A percentile compares a stretch with the other conserved stretches of the same genome.
Conservation (phyloP, 2,329 filamentous ascomycete species). For the Daldinia sp. region DNA sequence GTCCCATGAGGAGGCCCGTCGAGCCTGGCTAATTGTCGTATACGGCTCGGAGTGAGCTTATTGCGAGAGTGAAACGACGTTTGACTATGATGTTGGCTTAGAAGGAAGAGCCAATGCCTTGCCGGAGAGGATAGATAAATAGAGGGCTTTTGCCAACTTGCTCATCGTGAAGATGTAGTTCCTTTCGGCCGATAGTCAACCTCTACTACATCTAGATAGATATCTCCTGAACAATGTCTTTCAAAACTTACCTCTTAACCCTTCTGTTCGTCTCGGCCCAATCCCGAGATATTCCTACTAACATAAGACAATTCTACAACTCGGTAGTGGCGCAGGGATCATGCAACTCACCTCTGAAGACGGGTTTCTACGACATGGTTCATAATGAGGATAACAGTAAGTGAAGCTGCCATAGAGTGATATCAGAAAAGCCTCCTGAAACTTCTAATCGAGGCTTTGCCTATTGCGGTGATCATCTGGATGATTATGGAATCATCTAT, state of each 20-base stretch:
- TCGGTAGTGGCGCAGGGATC: background rate
- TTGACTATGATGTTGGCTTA: background rate
- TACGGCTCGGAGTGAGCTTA: background rate
- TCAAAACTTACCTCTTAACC: background rate
- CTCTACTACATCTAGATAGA: background rate
- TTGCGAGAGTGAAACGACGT: background rate
- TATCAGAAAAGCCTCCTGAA: background rate
- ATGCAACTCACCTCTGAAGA: background rate
- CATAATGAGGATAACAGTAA: background rate
- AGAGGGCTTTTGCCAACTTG: background rate
- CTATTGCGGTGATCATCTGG: slow-evolving; percentile 2
- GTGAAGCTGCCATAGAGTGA: background rate
- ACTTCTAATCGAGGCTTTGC: background rate
- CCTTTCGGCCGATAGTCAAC: background rate
- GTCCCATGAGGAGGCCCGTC: background rate
- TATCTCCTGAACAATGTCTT: background rate
- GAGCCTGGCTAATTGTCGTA: background rate
- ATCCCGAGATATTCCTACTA: background rate
- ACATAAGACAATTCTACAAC: background rate
- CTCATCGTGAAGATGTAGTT: background rate
- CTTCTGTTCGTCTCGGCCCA: background rate
- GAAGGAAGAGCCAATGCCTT: background rate
- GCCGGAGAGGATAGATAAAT: background rate
- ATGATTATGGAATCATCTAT: slow-evolving; percentile 54
- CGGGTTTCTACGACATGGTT: background rate